Evolutionary conservation across 73 alveolate genomes (phyloP), one percentile per base, ranked within the genome.

Genomic region (Tetrahymena thermophila): DNA sequence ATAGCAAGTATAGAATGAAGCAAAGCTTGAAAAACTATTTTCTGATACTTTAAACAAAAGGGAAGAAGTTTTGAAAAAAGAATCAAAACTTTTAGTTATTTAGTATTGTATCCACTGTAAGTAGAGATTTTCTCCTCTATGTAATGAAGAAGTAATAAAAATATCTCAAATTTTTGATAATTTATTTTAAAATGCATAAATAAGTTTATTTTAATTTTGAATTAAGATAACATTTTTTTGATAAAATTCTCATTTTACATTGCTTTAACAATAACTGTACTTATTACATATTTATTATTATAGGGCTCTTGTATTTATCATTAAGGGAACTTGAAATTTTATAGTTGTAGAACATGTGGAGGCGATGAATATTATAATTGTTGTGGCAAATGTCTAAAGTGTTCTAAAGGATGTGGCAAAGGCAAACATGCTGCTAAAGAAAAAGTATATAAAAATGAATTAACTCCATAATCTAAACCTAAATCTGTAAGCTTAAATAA

Each of bases 281-380:
- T 40, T 40, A 40, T 8, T n/a, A n/a, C 85, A 56, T 56, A 19
- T 56, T 56, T 56, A n/a, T 23, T 56, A 21, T 56, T 56, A 94
- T 85, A 94, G 43, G 96, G 96, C 28, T 35, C 42, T 10, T 94
- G 96, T 31, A 21, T 93, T 0, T 94, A 94, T 94, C 96, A 94
- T 15, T 34, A 89, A 14, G 96, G 96, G 15, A 94, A 93, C 23
- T 35, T 94, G 50, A 94, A 94, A 93, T 94, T 56, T 40, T 94
- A 94, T 93, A 38, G 93, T 11, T 94, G 96, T 34, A 85, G 93
- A 93, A 95, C 96, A 21, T 94, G 96, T 94, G 96, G 96, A n/a
- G 85, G 83, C 3, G 96, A 94, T 93, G 95, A 84, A 35, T 94
- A 94, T 85, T 94, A 85, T 50, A 94, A 85, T 35, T 94, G 96